A percentile compares a stretch with the other conserved stretches of the same genome.
These are phyloP conservation scores for Bretziella fagacearum DNA, from an alignment of 2,329 filamentous ascomycete genomes.

Conservation along the genomic window DNA sequence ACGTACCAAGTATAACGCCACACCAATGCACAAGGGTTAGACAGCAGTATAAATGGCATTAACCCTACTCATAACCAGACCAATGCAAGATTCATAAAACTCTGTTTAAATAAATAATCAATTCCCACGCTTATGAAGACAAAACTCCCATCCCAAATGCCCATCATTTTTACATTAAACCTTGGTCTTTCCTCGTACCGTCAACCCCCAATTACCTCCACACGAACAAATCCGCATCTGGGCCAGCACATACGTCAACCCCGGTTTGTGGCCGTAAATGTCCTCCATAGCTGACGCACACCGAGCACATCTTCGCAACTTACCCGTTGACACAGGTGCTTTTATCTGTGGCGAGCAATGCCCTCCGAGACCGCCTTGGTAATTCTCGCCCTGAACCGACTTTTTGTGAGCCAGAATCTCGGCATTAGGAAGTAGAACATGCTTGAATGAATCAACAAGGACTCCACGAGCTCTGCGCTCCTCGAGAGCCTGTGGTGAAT, in stretches of 20 bases:
- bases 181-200: slow-evolving; percentile 10
- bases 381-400: slow-evolving; percentile 13
- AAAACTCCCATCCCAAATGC: no score
- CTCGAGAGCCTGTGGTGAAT: slow-evolving; percentile 29
- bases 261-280: slow-evolving; percentile 29
- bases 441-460: slow-evolving; percentile 41
- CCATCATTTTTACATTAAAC: no score
- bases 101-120: no score
- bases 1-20: neutral
- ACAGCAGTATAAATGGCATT: no score
- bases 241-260: slow-evolving; percentile 34
- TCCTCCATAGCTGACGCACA: slow-evolving; percentile 53
- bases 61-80: no score
- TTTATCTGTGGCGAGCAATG: slow-evolving; percentile 9
- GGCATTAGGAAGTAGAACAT: slow-evolving; percentile 30
- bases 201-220: slow-evolving; percentile 34
- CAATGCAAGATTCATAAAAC: no score
- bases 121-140: no score
- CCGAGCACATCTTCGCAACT: slow-evolving; percentile 25
- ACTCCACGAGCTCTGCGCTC: slow-evolving; percentile 23
- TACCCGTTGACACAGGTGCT: slow-evolving; percentile 29
- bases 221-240: slow-evolving; percentile 40
- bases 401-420: slow-evolving; percentile 17
- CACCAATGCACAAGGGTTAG: neutral
- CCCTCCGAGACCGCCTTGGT: slow-evolving; percentile 7